A percentile compares a stretch with the other conserved stretches of the same genome.
Evolutionary conservation across 78 protist species (phyloP).

Genomic region (Dictyostelium brefeldianum): DNA sequence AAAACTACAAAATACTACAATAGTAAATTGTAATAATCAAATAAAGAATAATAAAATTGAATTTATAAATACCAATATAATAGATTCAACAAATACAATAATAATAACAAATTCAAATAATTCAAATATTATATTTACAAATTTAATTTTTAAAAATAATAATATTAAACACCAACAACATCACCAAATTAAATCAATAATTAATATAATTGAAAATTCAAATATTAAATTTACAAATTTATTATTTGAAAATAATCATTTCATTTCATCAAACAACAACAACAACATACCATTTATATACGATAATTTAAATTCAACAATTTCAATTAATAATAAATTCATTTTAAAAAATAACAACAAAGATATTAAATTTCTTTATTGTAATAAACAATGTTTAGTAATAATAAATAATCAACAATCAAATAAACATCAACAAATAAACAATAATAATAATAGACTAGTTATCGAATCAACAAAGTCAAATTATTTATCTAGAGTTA

Average conservation of each 20-base stretch:
- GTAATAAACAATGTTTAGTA: not conserved
- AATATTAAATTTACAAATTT: not conserved
- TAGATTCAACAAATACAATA: not conserved
- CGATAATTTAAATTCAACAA: not conserved
- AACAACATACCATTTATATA: not conserved
- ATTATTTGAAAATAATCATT: not conserved
- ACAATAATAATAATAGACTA: not conserved
- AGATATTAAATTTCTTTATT: not conserved
- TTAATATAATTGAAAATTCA: not conserved
- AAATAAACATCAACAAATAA: not conserved
- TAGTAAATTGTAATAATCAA: not conserved
- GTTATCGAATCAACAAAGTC: constrained; percentile 22
- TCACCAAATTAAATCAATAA: not conserved
- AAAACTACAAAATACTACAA: not conserved
- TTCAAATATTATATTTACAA: not conserved
- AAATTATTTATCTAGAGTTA: not conserved
- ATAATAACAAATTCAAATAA: not conserved
- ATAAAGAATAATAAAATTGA: not conserved
- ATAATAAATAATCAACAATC: not conserved
- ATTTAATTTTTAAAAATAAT: not conserved
- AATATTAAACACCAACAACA: not conserved
- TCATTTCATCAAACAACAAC: not conserved
- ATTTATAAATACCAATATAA: not conserved
- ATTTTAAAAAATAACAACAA: not conserved
- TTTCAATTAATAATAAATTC: not conserved